These are phyloP conservation scores for Pleurotus sapidus DNA, from an alignment of 768 basidiomycete species.

Conservation along the genomic window DNA sequence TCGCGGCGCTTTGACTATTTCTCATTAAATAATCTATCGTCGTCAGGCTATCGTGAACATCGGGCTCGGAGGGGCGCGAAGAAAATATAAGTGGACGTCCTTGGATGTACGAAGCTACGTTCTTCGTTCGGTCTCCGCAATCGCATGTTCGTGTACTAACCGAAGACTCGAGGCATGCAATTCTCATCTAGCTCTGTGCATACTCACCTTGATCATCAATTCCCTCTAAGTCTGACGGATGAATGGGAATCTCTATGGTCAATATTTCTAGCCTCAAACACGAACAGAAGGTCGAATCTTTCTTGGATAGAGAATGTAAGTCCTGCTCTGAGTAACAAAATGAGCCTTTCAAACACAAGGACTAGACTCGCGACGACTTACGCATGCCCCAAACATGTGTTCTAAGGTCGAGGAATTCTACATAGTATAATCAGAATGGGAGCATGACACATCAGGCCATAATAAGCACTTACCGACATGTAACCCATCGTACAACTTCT, in stretches of 20 bases:
- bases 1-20: no score
- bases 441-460: no score
- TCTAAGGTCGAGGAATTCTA: conserved; percentile 80
- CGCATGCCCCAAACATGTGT: conserved; percentile 88
- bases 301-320: conserved; percentile 69
- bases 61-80: no score
- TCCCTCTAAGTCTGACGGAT: neutral
- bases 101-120: no score
- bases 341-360: conserved; percentile 1
- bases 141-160: no score
- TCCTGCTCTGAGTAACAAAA: conserved; percentile 62
- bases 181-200: no score
- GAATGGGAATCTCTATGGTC: neutral
- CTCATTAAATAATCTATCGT: no score
- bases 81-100: no score
- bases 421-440: neutral
- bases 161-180: no score
- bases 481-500: conserved; percentile 83
- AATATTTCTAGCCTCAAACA: conserved; percentile 29
- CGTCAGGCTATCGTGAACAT: no score
- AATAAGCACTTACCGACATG: conserved; percentile 58
- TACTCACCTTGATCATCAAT: no score
- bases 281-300: conserved; percentile 60
- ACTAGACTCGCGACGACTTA: conserved; percentile 36
- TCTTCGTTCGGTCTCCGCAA: no score